Base-by-base conservation (phyloP, 2,329 filamentous ascomycete species). In the Cercospora sojina region DNA sequence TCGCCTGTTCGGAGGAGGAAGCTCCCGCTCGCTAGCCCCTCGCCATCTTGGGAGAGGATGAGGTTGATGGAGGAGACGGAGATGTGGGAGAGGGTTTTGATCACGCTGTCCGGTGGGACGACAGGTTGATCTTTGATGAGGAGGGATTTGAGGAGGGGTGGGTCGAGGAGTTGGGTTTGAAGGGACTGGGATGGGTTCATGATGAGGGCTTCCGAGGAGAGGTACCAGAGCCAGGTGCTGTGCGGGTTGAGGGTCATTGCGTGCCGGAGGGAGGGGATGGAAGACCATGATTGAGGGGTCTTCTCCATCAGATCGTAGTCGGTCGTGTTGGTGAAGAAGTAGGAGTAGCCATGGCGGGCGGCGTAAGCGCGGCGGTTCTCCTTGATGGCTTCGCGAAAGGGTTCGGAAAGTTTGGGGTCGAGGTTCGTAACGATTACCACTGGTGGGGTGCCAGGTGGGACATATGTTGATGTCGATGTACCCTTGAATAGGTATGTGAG, bases 51-150 rank as follows among this genome's bases (percentile, higher is more conserved):
- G 6, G 91, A 90, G 41, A 97, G 78, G 43, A 97, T 85, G 13
- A 98, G 83, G 71, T 96, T 91, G 49, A 96, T 88, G 64, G 93
- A 86, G 53, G 90, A 84, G 38, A 88, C 89, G 69, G 87, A 88
- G n/a, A 97, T 82, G 75, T 96, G 90, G 16, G 86, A 83, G 77
- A 96, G 97, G 0, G 96, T 98, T 83, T 91, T 94, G 81, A 99
- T 98, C 73, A 99, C 93, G 80, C 92, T 96, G 80, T 97, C 92
- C 0, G 96, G 95, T 2, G 94, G 95, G 8, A 98, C 94, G 59
- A 99, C 88, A 5, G 95, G 88, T 62, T 89, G 85, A 78, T 97
- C 91, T 77, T 88, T 90, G 73, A 95, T 87, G 92, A 98, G 97
- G 64, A 91, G 78, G 23, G 83, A 83, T 74, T 96, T 90, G 57